A percentile compares a stretch with the other conserved stretches of the same genome.
Evolutionary conservation across 345 rosid genomes (phyloP).

Genomic region (Eucalyptus tenuipes): DNA sequence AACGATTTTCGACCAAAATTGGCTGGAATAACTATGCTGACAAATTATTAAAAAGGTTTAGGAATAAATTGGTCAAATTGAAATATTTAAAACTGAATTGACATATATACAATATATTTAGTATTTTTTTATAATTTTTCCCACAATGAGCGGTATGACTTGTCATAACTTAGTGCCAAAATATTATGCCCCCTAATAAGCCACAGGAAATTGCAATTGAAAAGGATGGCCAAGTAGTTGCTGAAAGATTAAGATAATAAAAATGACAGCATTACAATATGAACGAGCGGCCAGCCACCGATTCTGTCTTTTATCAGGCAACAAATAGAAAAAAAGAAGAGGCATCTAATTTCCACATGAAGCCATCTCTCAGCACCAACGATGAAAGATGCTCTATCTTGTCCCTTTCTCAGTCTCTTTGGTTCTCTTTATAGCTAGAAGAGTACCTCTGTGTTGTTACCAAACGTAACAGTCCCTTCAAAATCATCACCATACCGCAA

Average conservation of each 20-base stretch:
- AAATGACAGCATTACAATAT: not conserved
- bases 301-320: not conserved
- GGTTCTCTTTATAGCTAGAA: not conserved
- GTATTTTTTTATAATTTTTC: not conserved
- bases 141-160: not conserved
- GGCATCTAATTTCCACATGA: not conserved
- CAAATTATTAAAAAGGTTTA: not conserved
- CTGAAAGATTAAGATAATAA: not conserved
- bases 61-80: not conserved
- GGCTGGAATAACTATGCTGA: fast-evolving
- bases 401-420: not conserved
- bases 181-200: not conserved
- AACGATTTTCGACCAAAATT: not conserved
- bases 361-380: not conserved
- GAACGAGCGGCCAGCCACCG: not conserved
- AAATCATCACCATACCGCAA: not conserved
- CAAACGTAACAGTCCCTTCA: not conserved
- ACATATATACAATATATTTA: fast-evolving
- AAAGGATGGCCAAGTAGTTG: not conserved
- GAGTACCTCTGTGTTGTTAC: not conserved
- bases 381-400: not conserved
- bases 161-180: not conserved
- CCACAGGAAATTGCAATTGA: not conserved
- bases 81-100: fast-evolving
- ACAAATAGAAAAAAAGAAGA: not conserved